Percentiles rank a stretch among this genome's conserved stretches.
Evolutionary conservation across 176 grass and related monocot genomes (phyloP).

Genomic region (Thinopyrum elongatum): DNA sequence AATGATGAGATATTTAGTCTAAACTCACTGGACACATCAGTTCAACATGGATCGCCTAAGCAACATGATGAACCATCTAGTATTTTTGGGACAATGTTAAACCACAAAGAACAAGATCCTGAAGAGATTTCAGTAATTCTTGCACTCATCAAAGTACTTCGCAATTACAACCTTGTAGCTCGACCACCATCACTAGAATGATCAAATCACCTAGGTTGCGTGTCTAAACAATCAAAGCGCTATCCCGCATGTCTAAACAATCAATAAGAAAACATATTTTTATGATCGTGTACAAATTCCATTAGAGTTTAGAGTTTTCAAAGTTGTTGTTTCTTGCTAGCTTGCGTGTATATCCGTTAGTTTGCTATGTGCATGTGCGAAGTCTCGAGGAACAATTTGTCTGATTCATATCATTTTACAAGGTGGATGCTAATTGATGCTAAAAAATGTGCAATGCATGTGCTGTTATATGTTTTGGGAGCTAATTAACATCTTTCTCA

Average conservation of each 20-base stretch:
- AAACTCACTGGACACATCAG: constrained; percentile 18
- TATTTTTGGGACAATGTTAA: constrained; percentile 60
- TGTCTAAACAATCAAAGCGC: not conserved
- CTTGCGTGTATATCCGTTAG: no score
- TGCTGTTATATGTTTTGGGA: no score
- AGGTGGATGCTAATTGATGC: no score
- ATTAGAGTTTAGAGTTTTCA: no score
- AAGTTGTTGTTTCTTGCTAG: no score
- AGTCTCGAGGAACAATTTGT: no score
- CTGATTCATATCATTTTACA: no score
- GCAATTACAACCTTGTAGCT: constrained; percentile 30
- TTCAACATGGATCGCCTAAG: not conserved
- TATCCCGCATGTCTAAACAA: no score
- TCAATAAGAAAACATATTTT: not conserved
- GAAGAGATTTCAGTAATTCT: constrained; percentile 62
- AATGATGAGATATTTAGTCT: not conserved
- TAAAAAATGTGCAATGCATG: not conserved
- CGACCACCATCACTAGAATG: not conserved
- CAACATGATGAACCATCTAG: constrained; percentile 25
- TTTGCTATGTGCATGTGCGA: no score
- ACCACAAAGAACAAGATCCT: constrained; percentile 59
- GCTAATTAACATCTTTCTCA: no score
- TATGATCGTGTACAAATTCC: no score
- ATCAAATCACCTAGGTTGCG: not conserved
- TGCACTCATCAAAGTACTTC: constrained; percentile 72